phyloP scores from a whole-genome alignment of 2,329 filamentous ascomycete species.

The Triangularia setosa region DNA sequence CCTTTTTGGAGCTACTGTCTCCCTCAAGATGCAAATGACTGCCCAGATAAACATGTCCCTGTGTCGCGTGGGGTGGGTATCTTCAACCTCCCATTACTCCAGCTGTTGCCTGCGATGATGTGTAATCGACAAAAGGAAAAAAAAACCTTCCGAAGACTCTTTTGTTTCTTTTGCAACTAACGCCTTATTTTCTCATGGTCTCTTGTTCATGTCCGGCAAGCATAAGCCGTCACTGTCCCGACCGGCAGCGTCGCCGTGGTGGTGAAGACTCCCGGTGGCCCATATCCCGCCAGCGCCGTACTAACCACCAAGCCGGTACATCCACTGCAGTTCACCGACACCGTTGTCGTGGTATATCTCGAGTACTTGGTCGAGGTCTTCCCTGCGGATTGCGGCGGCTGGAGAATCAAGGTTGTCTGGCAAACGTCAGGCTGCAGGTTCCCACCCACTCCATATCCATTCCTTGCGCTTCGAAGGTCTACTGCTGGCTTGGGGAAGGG shows the following conservation, averaged over 20 bases:
- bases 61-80: background rate
- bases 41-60: background rate
- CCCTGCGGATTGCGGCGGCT: constrained; percentile 23
- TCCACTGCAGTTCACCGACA: constrained; percentile 22
- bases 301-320: constrained; percentile 21
- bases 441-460: background rate
- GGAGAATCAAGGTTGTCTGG: constrained; percentile 24
- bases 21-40: background rate
- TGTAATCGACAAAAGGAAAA: background rate
- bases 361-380: constrained; percentile 23
- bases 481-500: background rate
- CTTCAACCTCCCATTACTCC: background rate
- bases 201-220: constrained; percentile 16
- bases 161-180: background rate
- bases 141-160: background rate
- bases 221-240: constrained; percentile 23
- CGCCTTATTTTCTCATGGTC: too few relatives aligned
- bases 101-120: background rate
- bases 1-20: background rate
- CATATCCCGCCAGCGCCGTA: constrained; percentile 26
- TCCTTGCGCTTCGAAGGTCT: background rate
- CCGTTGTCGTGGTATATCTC: constrained; percentile 22
- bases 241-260: constrained; percentile 25
- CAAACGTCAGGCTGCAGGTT: constrained; percentile 15
- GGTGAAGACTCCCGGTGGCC: constrained; percentile 23